Conservation (phyloP, 1,284 basidiomycete genomes). For the Ceratorhiza oryzae-sativae region DNA sequence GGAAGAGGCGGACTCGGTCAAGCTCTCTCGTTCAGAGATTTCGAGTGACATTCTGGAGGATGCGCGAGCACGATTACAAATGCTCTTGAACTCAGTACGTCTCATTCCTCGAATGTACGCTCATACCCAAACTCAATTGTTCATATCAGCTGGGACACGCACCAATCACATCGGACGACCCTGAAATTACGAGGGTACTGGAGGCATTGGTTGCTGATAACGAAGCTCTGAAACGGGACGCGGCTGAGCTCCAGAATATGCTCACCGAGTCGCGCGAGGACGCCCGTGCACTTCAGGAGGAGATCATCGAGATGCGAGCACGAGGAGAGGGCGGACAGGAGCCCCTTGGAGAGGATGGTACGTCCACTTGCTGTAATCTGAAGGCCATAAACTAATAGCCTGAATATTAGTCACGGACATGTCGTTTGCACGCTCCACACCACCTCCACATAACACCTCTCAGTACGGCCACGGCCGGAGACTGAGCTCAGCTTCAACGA, state of each 20-base stretch:
- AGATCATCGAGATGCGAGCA: conserved; percentile 73
- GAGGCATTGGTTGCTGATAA: conserved; percentile 85
- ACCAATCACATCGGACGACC: conserved; percentile 52
- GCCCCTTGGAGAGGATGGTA: conserved; percentile 32
- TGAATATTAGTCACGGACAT: conserved; percentile 24
- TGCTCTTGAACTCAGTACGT: conserved; percentile 57
- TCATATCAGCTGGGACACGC: conserved; percentile 15
- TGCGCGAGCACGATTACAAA: conserved; percentile 70
- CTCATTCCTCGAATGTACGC: conserved; percentile 48
- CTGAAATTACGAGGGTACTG: conserved; percentile 71
- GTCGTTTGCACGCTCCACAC: conserved; percentile 34
- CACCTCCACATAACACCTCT: conserved; percentile 19
- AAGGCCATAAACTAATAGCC: not conserved
- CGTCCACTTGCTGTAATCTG: not conserved
- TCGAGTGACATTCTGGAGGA: conserved; percentile 77
- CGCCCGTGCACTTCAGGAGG: conserved; percentile 68
- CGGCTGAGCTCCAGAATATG: conserved; percentile 75
- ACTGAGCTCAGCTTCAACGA: conserved; percentile 7
- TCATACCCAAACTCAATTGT: not conserved
- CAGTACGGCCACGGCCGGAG: conserved; percentile 9
- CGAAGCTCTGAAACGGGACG: conserved; percentile 80
- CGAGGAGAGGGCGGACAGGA: conserved; percentile 46
- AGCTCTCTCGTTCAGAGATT: conserved; percentile 66
- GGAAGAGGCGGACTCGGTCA: conserved; percentile 64
- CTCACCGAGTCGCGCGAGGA: conserved; percentile 81